Evolutionary conservation across 2,329 filamentous ascomycete genomes (phyloP), one percentile per base, ranked within the genome.

Genomic region (Paraphoma sp.): DNA sequence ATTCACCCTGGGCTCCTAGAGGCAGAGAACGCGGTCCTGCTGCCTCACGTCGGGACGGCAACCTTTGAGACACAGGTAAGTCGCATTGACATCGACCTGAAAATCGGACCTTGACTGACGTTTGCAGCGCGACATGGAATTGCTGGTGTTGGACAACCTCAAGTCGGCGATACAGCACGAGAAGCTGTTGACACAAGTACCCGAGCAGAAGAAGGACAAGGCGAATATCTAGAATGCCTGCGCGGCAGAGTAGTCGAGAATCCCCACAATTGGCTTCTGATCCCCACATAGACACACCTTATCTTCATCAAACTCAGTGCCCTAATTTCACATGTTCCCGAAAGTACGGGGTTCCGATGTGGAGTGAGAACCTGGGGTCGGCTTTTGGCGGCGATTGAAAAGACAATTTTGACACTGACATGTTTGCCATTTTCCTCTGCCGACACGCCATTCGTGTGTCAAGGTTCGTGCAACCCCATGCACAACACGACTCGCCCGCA

Each of bases 11-110:
- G 82, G 0, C 69, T 84, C 48, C 57, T 85, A 48, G 77, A 79
- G 36, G 75, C 82, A 48, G 77, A 80, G 64, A 82, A 83, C 48
- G 80, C 78, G 3, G 83, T 87, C 63, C 64, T 87, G 61, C 69
- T 87, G 59, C 86, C 86, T 40, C 86, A 88, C 64, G 82, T 88
- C 60, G 86, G 85, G 17, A 88, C 85, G 1, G 81, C 76, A 57
- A 87, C 85, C 10, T 83, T 80, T 66, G 85, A 87, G 72, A 87
- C 84, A 18, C 84, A 87, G 74, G 82, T 76, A 54, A 62, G 71
- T 59, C 6, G 4, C 29, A 17, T 6, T 23, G 23, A 23, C 23
- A 23, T 23, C 23, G 23, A 23, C 5, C 23, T 23, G 10, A 10
- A 17, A 16, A 30, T 5, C 7, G 4, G 40, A 14, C 0, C 38